Base-by-base conservation (phyloP, 768 basidiomycete genomes). In the Phlegmacium glaucopus region DNA sequence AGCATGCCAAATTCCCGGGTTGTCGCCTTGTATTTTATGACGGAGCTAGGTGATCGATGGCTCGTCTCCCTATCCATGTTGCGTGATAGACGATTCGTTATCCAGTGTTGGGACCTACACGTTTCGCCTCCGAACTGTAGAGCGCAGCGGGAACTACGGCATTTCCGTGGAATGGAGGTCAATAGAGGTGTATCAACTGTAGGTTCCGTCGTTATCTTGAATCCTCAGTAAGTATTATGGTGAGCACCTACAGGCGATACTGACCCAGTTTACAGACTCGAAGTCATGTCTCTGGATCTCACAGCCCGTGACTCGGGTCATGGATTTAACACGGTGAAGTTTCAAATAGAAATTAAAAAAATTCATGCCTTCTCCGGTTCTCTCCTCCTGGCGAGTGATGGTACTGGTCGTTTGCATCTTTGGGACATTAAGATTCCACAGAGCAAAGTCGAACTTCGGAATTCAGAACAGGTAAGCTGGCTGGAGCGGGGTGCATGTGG, bases 71-170 rank as follows among this genome's bases (percentile, higher is more conserved):
- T 81, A 26, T 67, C 59, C 8, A 48, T 61, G 46, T 47, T 46
- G 6, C 30, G 44, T 37, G 47, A 44, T 25, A 52, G 54, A 35
- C 38, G 39, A 27, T 54, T 69, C 25, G 62, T 62, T 17, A 46
- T 85, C 22, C 78, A 80, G 32, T 81, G 81, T 53, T 85, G 84
- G 84, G 78, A 85, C 51, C 38, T 82, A 8, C 40, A 58, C 0
- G 9, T 46, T 9, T 44, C 55, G 3, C 49, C 60, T 0, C 71
- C 76, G 0, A 51, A 42, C 7, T 79, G 75, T 50, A 56, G 80
- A 28, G 81, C 80, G 1, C 56, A 63, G 5, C 68, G 70, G 56
- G 53, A 55, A 45, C 27, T 71, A 26, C 60, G 54, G 4, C 65
- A 63, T 9, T 69, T 75, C 35, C 61, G 69, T n/a, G 72, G 75